Evolutionary conservation across 805 yeast species (phyloP).

Genomic region (Saturnispora quitensis): DNA sequence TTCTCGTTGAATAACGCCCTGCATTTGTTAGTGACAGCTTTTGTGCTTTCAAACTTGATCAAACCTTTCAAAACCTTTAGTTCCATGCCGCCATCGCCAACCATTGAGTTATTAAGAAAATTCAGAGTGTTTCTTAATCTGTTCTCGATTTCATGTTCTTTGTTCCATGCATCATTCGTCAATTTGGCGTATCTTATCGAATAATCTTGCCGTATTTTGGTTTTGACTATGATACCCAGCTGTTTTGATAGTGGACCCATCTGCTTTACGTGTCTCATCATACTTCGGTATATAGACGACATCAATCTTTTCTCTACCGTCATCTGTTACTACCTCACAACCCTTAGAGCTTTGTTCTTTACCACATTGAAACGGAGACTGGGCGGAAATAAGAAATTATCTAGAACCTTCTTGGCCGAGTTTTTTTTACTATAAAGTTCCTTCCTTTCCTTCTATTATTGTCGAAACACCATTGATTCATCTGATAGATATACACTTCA

Average conservation of each 20-base stretch:
- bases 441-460: too few relatives aligned
- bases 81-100: background rate
- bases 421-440: too few relatives aligned
- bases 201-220: conserved; percentile 4
- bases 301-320: background rate
- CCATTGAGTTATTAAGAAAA: background rate
- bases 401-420: background rate
- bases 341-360: background rate
- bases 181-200: background rate
- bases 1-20: background rate
- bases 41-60: conserved; percentile 3
- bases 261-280: background rate
- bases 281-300: background rate
- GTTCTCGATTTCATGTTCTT: background rate
- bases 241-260: background rate
- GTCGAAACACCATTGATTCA: too few relatives aligned
- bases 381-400: background rate
- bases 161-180: background rate
- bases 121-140: conserved; percentile 1
- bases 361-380: background rate
- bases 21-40: background rate
- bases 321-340: background rate
- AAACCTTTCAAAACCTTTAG: background rate
- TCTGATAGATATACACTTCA: background rate
- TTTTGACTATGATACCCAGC: background rate